A percentile compares a stretch with the other conserved stretches of the same genome.
Evolutionary conservation across 2,329 filamentous ascomycete genomes (phyloP).

Genomic region (Paecilomyces niveus): DNA sequence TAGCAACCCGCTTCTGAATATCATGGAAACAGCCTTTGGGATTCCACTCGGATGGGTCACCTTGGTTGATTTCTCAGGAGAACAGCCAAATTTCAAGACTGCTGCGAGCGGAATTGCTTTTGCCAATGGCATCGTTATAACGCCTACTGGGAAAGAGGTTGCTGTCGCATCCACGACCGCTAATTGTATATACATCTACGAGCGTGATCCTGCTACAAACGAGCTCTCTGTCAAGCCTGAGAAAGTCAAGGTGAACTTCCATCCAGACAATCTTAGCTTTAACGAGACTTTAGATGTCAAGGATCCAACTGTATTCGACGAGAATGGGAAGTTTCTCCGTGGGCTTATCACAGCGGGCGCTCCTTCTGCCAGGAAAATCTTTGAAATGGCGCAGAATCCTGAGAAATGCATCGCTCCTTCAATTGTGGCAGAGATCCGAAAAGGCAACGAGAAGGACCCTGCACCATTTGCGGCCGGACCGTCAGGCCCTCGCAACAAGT

Average conservation of each 20-base stretch:
- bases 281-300: slow-evolving; percentile 7
- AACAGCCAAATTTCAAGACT: slow-evolving; percentile 5
- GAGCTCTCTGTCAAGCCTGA: slow-evolving; percentile 6
- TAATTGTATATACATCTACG: slow-evolving; percentile 7
- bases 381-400: slow-evolving; percentile 8
- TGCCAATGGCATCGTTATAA: slow-evolving; percentile 10
- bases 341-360: slow-evolving; percentile 8
- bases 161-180: slow-evolving; percentile 8
- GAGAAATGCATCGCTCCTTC: slow-evolving; percentile 9
- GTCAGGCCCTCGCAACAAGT: slow-evolving; percentile 4
- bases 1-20: slow-evolving; percentile 8
- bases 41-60: slow-evolving; percentile 10
- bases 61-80: slow-evolving; percentile 8
- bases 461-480: slow-evolving; percentile 10
- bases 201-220: slow-evolving; percentile 9
- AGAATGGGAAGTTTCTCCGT: slow-evolving; percentile 8
- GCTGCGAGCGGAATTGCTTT: slow-evolving; percentile 8
- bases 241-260: slow-evolving; percentile 8
- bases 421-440: slow-evolving; percentile 10
- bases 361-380: slow-evolving; percentile 7
- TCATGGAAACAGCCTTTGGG: slow-evolving; percentile 5
- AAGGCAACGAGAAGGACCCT: slow-evolving; percentile 8
- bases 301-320: slow-evolving; percentile 10
- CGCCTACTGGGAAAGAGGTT: slow-evolving; percentile 10
- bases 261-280: slow-evolving; percentile 10